Conservation (phyloP, 805 yeast species). For the Yarrowia sp. region DNA sequence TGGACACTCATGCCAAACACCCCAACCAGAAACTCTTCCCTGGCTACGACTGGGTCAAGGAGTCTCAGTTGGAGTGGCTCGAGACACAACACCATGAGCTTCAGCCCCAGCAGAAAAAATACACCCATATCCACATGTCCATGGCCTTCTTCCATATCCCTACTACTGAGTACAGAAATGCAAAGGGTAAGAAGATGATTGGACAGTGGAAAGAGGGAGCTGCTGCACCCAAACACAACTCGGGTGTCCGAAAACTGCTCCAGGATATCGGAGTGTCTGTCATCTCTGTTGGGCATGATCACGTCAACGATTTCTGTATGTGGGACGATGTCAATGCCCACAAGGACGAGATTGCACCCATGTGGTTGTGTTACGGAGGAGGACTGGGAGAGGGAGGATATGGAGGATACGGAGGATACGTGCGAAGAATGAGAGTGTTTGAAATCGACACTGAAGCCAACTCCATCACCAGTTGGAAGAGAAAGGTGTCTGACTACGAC, state of each 20-base stretch:
- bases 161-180: constrained; percentile 71
- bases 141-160: constrained; percentile 97
- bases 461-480: constrained; percentile 66
- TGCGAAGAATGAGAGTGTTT: constrained; percentile 73
- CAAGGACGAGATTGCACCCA: constrained; percentile 32
- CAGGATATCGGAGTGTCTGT: constrained; percentile 69
- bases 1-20: constrained; percentile 82
- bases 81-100: constrained; percentile 40
- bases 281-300: constrained; percentile 89
- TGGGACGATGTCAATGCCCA: constrained; percentile 41
- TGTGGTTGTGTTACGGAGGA: constrained; percentile 95
- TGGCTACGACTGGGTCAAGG: constrained; percentile 86
- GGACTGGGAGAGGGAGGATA: constrained; percentile 94
- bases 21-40: constrained; percentile 47
- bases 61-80: constrained; percentile 61
- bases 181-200: constrained; percentile 42
- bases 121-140: constrained; percentile 51
- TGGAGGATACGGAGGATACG: constrained; percentile 85
- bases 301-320: constrained; percentile 88
- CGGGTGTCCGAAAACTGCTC: constrained; percentile 61
- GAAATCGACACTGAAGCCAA: constrained; percentile 57
- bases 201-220: constrained; percentile 72
- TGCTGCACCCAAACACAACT: constrained; percentile 71
- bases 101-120: constrained; percentile 38
- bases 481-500: constrained; percentile 57